Percentiles rank a stretch among this genome's conserved stretches.
Conservation (phyloP, 192 early-diverging fungal species). For the Coemansia sp. region DNA sequence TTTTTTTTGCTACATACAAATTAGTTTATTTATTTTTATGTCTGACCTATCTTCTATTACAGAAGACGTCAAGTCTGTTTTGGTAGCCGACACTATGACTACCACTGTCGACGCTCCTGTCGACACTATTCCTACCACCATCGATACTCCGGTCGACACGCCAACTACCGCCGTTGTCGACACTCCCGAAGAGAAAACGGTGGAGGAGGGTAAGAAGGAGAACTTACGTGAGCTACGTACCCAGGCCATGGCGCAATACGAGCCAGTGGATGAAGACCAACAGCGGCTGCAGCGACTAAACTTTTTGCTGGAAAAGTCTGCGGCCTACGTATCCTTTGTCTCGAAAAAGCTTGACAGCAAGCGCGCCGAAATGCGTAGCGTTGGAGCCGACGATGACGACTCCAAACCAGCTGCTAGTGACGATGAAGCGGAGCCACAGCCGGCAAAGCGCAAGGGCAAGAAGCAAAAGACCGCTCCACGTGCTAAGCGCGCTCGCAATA, state of each 20-base stretch:
- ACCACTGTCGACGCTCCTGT: background rate
- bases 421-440: conserved; percentile 12
- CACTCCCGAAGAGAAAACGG: background rate
- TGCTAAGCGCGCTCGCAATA: conserved; percentile 9
- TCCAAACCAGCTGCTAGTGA: conserved; percentile 11
- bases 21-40: background rate
- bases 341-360: conserved; percentile 76
- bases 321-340: conserved; percentile 80
- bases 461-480: conserved; percentile 18
- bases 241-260: conserved; percentile 70
- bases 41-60: background rate
- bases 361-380: conserved; percentile 68
- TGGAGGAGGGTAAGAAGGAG: conserved; percentile 18
- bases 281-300: conserved; percentile 76
- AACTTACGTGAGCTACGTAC: conserved; percentile 42
- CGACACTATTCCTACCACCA: background rate
- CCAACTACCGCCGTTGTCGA: conserved; percentile 5
- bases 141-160: too few relatives aligned
- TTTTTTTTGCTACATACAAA: background rate
- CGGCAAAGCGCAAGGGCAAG: conserved; percentile 23
- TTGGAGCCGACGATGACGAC: conserved; percentile 39
- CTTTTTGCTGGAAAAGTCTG: conserved; percentile 81
- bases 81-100: background rate
- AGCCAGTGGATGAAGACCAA: conserved; percentile 58
- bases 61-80: background rate